Conservation (phyloP, 768 basidiomycete species). For the Boletus pseudo-olivaceus region DNA sequence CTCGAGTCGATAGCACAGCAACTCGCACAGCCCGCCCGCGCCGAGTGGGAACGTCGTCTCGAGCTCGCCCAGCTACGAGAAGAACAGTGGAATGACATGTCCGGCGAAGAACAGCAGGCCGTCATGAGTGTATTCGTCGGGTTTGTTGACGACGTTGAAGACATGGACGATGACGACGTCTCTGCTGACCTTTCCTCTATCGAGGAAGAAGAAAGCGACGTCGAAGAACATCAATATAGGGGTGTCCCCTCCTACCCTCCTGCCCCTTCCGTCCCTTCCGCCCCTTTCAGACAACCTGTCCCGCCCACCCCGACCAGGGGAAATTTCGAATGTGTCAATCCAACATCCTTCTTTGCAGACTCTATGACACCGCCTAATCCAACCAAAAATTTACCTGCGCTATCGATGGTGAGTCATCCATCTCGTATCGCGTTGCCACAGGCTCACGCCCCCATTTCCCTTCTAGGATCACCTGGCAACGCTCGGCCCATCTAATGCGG, state of each 20-base stretch:
- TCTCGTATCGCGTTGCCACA: background rate
- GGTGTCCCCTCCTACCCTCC: too few species aligned
- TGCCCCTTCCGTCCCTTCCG: too few species aligned
- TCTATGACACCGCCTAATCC: conserved; percentile 19
- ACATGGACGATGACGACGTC: conserved; percentile 14
- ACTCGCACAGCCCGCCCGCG: conserved; percentile 30
- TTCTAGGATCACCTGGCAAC: conserved; percentile 29
- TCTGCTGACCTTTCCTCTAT: conserved; percentile 4
- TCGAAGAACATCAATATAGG: conserved; percentile 18
- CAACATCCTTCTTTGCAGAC: conserved; percentile 25
- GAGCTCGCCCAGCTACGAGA: conserved; percentile 27
- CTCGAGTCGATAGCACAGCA: conserved; percentile 20
- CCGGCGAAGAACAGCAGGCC: conserved; percentile 29
- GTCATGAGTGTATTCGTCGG: conserved; percentile 30
- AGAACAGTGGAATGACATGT: conserved; percentile 32
- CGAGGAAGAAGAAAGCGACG: conserved; percentile 18
- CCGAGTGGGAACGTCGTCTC: conserved; percentile 34
- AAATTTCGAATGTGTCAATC: conserved; percentile 28
- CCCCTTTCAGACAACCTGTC: conserved; percentile 9
- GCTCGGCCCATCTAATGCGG: conserved; percentile 23
- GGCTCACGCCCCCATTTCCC: conserved; percentile 1
- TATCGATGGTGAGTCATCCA: conserved; percentile 27
- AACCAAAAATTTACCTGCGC: conserved; percentile 27
- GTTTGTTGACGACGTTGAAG: conserved; percentile 28
- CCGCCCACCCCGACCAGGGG: conserved; percentile 20